Base-by-base conservation (phyloP, 1,139 yeast genomes). In the Yarrowia galli region DNA sequence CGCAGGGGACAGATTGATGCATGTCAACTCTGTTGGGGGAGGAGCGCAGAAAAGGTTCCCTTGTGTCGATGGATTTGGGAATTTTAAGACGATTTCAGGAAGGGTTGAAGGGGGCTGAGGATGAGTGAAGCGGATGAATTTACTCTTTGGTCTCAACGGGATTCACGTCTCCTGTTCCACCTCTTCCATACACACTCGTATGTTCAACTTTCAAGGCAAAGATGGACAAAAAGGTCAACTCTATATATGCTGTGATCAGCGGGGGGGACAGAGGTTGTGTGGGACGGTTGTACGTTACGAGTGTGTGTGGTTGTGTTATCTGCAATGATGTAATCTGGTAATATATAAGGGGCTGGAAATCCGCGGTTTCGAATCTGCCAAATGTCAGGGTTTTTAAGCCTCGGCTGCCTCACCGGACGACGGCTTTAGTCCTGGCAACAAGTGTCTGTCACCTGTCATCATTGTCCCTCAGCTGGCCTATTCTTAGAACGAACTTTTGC, bases 401-500 rank as follows among this genome's bases (percentile, higher is more conserved):
- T 22, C 13, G 48, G n/a, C 25, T 5, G 8, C n/a, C 25, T 12
- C n/a, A 5, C 23, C 5, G 23, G 16, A 3, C 15, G 28, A 43
- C 48, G 48, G n/a, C 48, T 20, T 8, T 40, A 40, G 43, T 7
- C 43, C 49, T 48, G 53, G 28, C 7, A 10, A n/a, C 16, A 15
- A 28, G 9, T 28, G 7, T 23, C 53, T 48, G 53, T 25, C 58
- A 35, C 58, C 42, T 51, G 58, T 51, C 42, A 35, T 51, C 42
- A 35, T 48, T 48, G 28, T 28, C 13, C 35, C 32, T 22, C n/a
- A 5, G 3, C 51, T 46, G 38, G 58, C 42, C 42, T 51, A 51
- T 51, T 51, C 58, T 51, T 51, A 35, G 58, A 51, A 51, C 58
- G 38, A 28, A 48, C 38, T 28, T 25, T 48, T 48, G 53, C 53